Evolutionary conservation across 148 eudicot species (phyloP).

Genomic region (Silene conica): DNA sequence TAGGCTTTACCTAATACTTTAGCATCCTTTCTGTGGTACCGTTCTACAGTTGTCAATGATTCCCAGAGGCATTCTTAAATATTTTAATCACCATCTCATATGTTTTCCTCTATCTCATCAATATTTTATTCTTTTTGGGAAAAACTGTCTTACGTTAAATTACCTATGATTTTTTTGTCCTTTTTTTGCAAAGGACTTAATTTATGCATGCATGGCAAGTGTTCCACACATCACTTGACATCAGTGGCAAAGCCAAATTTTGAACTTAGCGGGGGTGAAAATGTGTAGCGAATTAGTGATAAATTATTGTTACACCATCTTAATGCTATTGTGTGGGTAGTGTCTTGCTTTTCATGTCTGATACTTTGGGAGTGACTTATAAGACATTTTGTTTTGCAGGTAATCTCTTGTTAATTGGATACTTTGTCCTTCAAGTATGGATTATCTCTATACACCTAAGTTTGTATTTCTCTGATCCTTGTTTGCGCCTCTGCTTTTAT

Average conservation of each 20-base stretch:
- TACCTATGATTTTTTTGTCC: neutral
- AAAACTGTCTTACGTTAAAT: neutral
- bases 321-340: neutral
- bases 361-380: neutral
- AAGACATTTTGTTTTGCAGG: neutral
- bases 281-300: neutral
- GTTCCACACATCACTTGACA: too few relatives aligned
- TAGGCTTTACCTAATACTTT: conserved; percentile 7
- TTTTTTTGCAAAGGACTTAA: neutral
- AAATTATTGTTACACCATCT: neutral
- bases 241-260: too few relatives aligned
- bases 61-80: neutral
- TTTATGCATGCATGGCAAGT: neutral
- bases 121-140: too few relatives aligned
- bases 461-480: neutral
- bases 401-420: neutral
- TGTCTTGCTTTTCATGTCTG: too few relatives aligned
- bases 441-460: conserved; percentile 3
- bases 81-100: neutral
- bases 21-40: conserved; percentile 5
- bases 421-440: neutral
- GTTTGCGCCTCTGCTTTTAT: too few relatives aligned
- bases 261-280: too few relatives aligned
- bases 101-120: too few relatives aligned
- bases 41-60: neutral